These are phyloP conservation scores for Ophioceras dolichostomum DNA, from an alignment of 2,329 filamentous ascomycete species.

Conservation along the genomic window DNA sequence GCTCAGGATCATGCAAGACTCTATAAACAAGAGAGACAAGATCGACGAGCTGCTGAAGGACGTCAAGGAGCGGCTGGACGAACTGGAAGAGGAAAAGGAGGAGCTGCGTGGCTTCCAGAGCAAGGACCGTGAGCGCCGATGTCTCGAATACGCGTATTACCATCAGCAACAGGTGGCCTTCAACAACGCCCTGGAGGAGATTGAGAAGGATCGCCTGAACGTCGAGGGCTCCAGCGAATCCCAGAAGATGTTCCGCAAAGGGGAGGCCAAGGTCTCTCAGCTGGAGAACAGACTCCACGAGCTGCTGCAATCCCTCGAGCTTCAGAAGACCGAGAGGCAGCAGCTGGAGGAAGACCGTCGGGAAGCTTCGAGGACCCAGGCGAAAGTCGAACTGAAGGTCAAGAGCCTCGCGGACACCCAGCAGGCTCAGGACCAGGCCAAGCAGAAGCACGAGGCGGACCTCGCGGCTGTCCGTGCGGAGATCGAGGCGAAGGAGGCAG, in stretches of 20 bases:
- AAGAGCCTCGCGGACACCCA: slow-evolving; percentile 77
- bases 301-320: slow-evolving; percentile 69
- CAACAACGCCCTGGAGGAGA: slow-evolving; percentile 62
- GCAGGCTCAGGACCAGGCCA: slow-evolving; percentile 61
- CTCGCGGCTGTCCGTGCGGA: slow-evolving; percentile 59
- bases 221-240: slow-evolving; percentile 77
- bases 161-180: slow-evolving; percentile 78
- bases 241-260: slow-evolving; percentile 61
- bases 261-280: slow-evolving; percentile 65
- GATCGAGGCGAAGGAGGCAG: slow-evolving; percentile 63
- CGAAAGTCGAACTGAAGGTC: slow-evolving; percentile 75
- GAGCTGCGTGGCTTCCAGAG: slow-evolving; percentile 90
- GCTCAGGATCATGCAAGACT: slow-evolving; percentile 93
- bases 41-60: slow-evolving; percentile 88
- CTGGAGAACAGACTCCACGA: slow-evolving; percentile 71
- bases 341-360: slow-evolving; percentile 86
- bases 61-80: slow-evolving; percentile 77
- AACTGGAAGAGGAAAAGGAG: slow-evolving; percentile 95
- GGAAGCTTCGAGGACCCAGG: slow-evolving; percentile 65
- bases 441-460: slow-evolving; percentile 57
- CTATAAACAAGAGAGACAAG: slow-evolving; percentile 85
- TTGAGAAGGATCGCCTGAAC: slow-evolving; percentile 73
- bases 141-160: slow-evolving; percentile 90
- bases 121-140: slow-evolving; percentile 83
- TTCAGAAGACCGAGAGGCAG: slow-evolving; percentile 70